Evolutionary conservation across 2,329 filamentous ascomycete species (phyloP), one percentile per base, ranked within the genome.

Genomic region (Plenodomus lindquistii): DNA sequence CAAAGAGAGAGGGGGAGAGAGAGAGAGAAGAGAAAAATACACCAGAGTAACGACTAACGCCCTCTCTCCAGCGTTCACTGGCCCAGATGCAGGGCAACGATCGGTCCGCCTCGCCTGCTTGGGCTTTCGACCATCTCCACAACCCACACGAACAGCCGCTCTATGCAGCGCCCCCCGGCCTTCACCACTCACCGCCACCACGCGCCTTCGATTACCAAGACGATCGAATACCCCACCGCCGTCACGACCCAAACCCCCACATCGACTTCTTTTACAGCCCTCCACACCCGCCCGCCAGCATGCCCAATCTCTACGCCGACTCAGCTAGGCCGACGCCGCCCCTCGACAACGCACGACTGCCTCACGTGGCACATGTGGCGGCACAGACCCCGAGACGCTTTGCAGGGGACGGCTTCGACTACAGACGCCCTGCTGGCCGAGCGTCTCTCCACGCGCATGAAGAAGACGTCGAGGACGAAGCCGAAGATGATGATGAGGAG

Each of bases 401-500:
- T 54, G 64, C 73, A 13, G 78, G 81, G n/a, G 79, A 83, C 69
- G 81, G 81, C 3, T 71, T 77, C 37, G 82, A 85, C 54, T 80
- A 75, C 52, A 73, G 82, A 49, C 73, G 80, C 50, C 82, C 82
- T 1, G 67, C 74, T 15, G 73, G 75, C 15, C 69, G 74, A 69
- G 50, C 56, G 13, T 3, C 9, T 17, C 35, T 19, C 4, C 35
- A 37, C 50, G 40, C 24, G 38, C 4, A 31, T 31, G 9, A 31
- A 8, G 6, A 49, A 24, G 41, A 42, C 9, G 41, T 42, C 9
- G 50, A 31, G 29, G 50, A 34, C 29, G 49, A 34, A 34, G 51
- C n/a, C n/a, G n/a, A n/a, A 38, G 11, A 31, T 31, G 9, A 31
- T 8, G 6, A 49, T 20, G 41, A 42, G 10, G 41, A 44, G 10